phyloP scores from a whole-genome alignment of 371 early-diverging fungal genomes.

The Lichtheimia ornata region DNA sequence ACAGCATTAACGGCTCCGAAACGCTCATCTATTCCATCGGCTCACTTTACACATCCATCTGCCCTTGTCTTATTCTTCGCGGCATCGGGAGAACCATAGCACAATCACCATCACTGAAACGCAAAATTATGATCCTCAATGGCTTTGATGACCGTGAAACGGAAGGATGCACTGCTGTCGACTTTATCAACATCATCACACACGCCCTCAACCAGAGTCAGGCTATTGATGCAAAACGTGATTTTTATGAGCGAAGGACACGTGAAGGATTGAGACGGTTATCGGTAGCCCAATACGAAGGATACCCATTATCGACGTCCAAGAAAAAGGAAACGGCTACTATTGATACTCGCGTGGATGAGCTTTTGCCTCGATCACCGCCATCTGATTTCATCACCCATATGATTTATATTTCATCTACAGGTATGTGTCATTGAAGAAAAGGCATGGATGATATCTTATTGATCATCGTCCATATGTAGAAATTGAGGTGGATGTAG shows the following conservation, averaged over 20 bases:
- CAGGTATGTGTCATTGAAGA: constrained; percentile 25
- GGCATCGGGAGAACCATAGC: constrained; percentile 67
- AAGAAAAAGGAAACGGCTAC: constrained; percentile 4
- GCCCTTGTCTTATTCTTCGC: constrained; percentile 70
- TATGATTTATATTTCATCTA: constrained; percentile 46
- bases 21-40: constrained; percentile 67
- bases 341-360: neutral
- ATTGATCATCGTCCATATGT: constrained; percentile 9
- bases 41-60: constrained; percentile 71
- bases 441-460: neutral
- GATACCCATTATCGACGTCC: neutral
- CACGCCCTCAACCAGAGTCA: constrained; percentile 61
- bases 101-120: constrained; percentile 48
- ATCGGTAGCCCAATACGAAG: neutral
- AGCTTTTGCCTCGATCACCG: constrained; percentile 23
- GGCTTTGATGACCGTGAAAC: constrained; percentile 74
- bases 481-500: constrained; percentile 52
- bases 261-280: neutral
- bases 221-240: constrained; percentile 27
- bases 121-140: constrained; percentile 71
- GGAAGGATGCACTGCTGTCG: constrained; percentile 67
- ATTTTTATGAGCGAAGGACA: neutral
- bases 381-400: constrained; percentile 64
- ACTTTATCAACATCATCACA: constrained; percentile 70
- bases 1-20: constrained; percentile 31